These are phyloP conservation scores for Nakataea oryzae DNA, from an alignment of 2,329 filamentous ascomycete species.

Conservation along the genomic window DNA sequence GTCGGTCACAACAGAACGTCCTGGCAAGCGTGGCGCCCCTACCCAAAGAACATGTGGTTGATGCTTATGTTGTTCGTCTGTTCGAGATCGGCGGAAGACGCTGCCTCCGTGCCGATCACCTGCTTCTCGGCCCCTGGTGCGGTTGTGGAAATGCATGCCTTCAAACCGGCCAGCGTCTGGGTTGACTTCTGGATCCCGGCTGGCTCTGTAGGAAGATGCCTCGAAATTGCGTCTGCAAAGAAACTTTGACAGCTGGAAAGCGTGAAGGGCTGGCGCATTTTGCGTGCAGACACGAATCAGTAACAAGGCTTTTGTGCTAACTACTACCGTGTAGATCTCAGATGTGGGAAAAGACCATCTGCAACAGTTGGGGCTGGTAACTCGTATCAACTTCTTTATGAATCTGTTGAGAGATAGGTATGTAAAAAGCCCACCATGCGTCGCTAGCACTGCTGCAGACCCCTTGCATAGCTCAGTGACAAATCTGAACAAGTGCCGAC, in stretches of 20 bases:
- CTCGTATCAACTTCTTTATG: slow-evolving; percentile 21
- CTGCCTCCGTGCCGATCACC: slow-evolving; percentile 14
- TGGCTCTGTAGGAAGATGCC: neutral
- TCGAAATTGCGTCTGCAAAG: slow-evolving; percentile 21
- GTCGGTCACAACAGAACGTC: slow-evolving; percentile 32
- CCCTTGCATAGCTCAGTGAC: slow-evolving; percentile 40
- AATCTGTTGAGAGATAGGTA: slow-evolving; percentile 26
- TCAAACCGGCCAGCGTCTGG: slow-evolving; percentile 22
- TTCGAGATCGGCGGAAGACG: slow-evolving; percentile 23
- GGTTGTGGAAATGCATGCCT: slow-evolving; percentile 34
- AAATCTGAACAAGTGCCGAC: slow-evolving; percentile 38
- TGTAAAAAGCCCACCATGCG: slow-evolving; percentile 9
- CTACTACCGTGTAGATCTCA: too few species aligned
- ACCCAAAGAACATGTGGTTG: slow-evolving; percentile 31
- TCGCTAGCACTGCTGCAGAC: slow-evolving; percentile 25
- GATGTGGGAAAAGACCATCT: neutral
- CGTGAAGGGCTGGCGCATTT: slow-evolving; percentile 29
- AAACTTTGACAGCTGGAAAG: slow-evolving; percentile 30
- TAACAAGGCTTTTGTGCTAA: neutral
- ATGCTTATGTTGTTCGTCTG: slow-evolving; percentile 14
- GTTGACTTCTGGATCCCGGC: neutral
- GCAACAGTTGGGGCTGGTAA: neutral
- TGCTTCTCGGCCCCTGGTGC: slow-evolving; percentile 16
- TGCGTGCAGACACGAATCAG: slow-evolving; percentile 13
- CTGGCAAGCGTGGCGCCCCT: slow-evolving; percentile 33